Evolutionary conservation across 768 basidiomycete genomes (phyloP), one percentile per base, ranked within the genome.

Genomic region (Tylopilus felleus): DNA sequence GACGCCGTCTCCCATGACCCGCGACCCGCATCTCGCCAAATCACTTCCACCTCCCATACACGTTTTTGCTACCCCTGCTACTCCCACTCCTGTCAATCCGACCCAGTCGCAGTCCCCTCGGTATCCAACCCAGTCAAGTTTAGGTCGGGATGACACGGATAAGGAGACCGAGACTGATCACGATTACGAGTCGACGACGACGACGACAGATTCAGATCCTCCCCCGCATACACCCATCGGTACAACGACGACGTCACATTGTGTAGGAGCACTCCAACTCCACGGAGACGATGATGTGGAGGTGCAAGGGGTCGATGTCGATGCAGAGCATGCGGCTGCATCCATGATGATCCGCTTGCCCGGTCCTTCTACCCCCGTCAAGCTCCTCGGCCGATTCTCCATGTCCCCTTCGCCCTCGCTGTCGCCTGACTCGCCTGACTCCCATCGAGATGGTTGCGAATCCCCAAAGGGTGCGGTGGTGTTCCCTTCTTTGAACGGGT

Each of bases 181-280:
- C 35, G 65, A 55, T 21, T 67, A 67, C 10, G 65, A 66, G 33
- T 66, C 65, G 5, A 53, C 63, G 9, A 65, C 65, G 19, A 67
- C 65, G 1, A 68, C 58, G 3, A 66, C 65, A 8, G 63, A 66
- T 48, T 66, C 65, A 6, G 60, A 63, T 53, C 65, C 66, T 53
- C 56, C 53, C 16, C 65, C 65, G 8, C 60, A 65, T 16, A 66
- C 65, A n/a, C 65, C 65, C 16, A 31, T 65, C 42, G 60, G 65
- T 22, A 38, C 44, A 41, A 9, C 31, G 8, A 56, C 52, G 16
- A 38, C 49, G 5, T 41, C 55, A 0, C 55, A 48, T 44, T 52
- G 56, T 16, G 42, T 51, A 8, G 54, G 52, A 33, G 50, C 35
- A 5, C 28, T 49, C 2, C 59, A 36, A 39, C 43, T 59, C 36